phyloP scores from a whole-genome alignment of 2,329 filamentous ascomycete species.

The Neodidymelliopsis sp. region DNA sequence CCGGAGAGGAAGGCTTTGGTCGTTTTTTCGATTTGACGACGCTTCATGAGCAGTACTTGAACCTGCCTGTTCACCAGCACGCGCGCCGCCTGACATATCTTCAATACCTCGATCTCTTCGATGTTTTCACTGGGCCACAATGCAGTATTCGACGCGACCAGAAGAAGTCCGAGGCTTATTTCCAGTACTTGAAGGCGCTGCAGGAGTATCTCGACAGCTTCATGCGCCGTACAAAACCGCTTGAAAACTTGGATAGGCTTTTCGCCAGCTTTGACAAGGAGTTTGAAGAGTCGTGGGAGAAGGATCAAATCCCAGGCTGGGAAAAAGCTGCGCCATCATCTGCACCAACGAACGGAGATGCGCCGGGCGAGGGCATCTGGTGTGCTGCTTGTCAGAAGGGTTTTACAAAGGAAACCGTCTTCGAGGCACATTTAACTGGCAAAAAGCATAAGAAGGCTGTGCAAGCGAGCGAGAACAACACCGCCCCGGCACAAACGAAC shows the following conservation, averaged over 20 bases:
- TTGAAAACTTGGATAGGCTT: constrained; percentile 84
- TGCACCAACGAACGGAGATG: constrained; percentile 58
- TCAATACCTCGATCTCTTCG: constrained; percentile 91
- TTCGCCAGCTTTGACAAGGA: constrained; percentile 80
- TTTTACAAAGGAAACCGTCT: constrained; percentile 95
- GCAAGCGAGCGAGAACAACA: constrained; percentile 57
- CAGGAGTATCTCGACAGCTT: constrained; percentile 87
- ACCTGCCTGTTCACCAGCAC: constrained; percentile 80
- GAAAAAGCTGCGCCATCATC: constrained; percentile 57
- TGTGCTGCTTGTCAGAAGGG: constrained; percentile 92
- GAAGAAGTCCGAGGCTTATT: constrained; percentile 92
- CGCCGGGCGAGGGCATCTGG: constrained; percentile 74
- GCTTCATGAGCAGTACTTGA: constrained; percentile 87
- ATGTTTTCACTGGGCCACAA: constrained; percentile 79
- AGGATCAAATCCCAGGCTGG: constrained; percentile 83
- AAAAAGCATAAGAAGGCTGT: constrained; percentile 93
- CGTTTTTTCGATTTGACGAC: constrained; percentile 89
- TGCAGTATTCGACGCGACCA: constrained; percentile 78
- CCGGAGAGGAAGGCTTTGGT: constrained; percentile 92
- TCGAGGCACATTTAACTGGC: constrained; percentile 84
- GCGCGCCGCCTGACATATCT: constrained; percentile 77
- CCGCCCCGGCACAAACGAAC: constrained; percentile 26
- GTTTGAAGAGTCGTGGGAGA: constrained; percentile 83
- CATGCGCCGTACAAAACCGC: constrained; percentile 80
- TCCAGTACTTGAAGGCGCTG: constrained; percentile 83